Percentiles rank a stretch among this genome's conserved stretches.
Evolutionary conservation across 495 filamentous ascomycete species (phyloP).

Genomic region (Aspergillus incahuasiensis): DNA sequence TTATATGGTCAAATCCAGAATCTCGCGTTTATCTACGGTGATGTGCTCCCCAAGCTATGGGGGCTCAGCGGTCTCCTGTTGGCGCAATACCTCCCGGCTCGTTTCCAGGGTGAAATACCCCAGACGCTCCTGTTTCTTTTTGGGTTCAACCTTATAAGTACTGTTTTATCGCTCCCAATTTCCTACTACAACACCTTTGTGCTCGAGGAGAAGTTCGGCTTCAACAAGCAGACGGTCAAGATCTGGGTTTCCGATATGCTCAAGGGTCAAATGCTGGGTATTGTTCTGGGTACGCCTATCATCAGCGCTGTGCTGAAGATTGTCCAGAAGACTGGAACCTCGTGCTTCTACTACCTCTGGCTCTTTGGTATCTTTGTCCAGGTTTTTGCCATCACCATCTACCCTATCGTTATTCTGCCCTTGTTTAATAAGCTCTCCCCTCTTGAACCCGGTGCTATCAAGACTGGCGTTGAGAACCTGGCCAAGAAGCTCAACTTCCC

Average conservation of each 20-base stretch:
- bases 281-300: constrained; percentile 77
- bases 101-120: constrained; percentile 86
- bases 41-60: constrained; percentile 90
- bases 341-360: constrained; percentile 98
- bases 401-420: constrained; percentile 89
- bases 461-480: constrained; percentile 80
- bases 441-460: constrained; percentile 77
- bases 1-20: constrained; percentile 85
- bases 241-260: constrained; percentile 88
- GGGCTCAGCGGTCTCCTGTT: constrained; percentile 69
- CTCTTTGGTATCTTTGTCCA: constrained; percentile 83
- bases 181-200: constrained; percentile 92
- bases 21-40: constrained; percentile 79
- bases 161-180: constrained; percentile 71
- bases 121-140: constrained; percentile 92
- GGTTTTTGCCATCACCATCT: constrained; percentile 90
- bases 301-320: constrained; percentile 87
- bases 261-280: constrained; percentile 79
- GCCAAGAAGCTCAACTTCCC: constrained; percentile 86
- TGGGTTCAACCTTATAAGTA: constrained; percentile 74
- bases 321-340: constrained; percentile 81
- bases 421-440: constrained; percentile 98
- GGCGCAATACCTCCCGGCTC: constrained; percentile 63
- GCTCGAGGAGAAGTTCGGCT: constrained; percentile 93
- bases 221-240: constrained; percentile 93